Base-by-base conservation (phyloP, 306 rosid genomes). In the Datisca glomerata region DNA sequence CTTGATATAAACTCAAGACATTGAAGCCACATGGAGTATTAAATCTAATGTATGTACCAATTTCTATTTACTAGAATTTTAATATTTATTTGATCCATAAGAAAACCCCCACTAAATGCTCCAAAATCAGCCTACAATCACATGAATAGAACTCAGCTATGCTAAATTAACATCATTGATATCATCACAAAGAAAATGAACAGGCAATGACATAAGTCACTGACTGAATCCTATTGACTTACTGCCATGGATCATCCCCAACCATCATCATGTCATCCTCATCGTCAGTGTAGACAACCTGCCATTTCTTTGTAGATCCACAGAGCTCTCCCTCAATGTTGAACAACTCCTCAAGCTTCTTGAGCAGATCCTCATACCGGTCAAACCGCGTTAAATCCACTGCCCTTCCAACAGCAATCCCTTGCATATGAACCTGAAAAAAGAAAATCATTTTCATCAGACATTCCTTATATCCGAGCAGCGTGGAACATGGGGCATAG, bases 221-320 rank as follows among this genome's bases (percentile, higher is more conserved):
- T 12, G 34, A 43, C 20, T 22, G 18, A 43, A 19, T 43, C 28
- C 44, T 44, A 56, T 46, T 42, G 57, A 67, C 97, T 72, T 83
- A 87, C 97, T 69, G 72, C 97, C 97, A 89, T 22, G 97, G 97
- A 35, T 83, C 94, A 69, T 89, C 94, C 49, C 97, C 97, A 55
- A 72, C 94, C 97, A 89, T 74, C 94, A 89, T 89, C 91, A 77
- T 71, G 51, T 89, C 94, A 68, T 83, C 94, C 78, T 89, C 97
- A 48, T 89, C 83, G 49, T 89, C 94, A 0, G 94, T 72, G 73
- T 83, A 89, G 53, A 89, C 94, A 61, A 89, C 91, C 64, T 72
- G 93, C 94, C 94, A 89, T 48, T 70, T 77, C 64, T 77, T 72
- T 1, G 59, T 50, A 49, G 84, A 61, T 44, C 94, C 94, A 53